Base-by-base conservation (phyloP, 169 alveolate genomes). In the Plasmodium coatneyi region DNA sequence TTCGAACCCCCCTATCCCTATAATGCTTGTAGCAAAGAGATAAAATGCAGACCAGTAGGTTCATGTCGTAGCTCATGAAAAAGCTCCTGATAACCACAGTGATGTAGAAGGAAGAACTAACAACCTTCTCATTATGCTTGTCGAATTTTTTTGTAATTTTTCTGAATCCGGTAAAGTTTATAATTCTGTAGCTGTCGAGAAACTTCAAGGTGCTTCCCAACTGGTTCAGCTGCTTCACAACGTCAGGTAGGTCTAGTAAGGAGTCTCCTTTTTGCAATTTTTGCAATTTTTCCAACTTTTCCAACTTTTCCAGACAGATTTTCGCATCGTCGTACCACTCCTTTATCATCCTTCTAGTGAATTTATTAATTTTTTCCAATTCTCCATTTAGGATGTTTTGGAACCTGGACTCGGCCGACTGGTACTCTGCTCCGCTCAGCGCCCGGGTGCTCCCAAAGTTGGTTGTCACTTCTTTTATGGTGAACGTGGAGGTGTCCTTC, bases 391-490 rank as follows among this genome's bases (percentile, higher is more conserved):
- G 89, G 70, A 96, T 83, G 30, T 95, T 97, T 94, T 95, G 95
- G 79, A 96, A 96, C 32, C 98, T 92, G 28, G 96, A 92, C 95
- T 96, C 98, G 4, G 97, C 92, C 14, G 97, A 96, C 80, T 96
- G 93, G 82, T 93, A 96, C 43, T 92, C 89, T 7, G 95, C 78
- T 10, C 98, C 97, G 56, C 95, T 95, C 71, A 96, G 66, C 10
- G 97, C 98, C 34, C 92, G 74, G 22, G 91, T 95, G 82, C 92
- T 83, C 5, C 97, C 97, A 79, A 96, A 95, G 72, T 93, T 94
- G 32, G 76, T 71, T 32, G 97, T 95, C 5, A 96, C 97, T 43
- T 96, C 97, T 71, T 86, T 92, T 9, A 96, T 95, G 4, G 98
- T 94, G 81, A 83, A 92, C 25, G 96, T 93, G 1, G 96, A 92